A percentile compares a stretch with the other conserved stretches of the same genome.
These are phyloP conservation scores for Secale cereale DNA, from an alignment of 176 grass and related monocot genomes.

Conservation along the genomic window DNA sequence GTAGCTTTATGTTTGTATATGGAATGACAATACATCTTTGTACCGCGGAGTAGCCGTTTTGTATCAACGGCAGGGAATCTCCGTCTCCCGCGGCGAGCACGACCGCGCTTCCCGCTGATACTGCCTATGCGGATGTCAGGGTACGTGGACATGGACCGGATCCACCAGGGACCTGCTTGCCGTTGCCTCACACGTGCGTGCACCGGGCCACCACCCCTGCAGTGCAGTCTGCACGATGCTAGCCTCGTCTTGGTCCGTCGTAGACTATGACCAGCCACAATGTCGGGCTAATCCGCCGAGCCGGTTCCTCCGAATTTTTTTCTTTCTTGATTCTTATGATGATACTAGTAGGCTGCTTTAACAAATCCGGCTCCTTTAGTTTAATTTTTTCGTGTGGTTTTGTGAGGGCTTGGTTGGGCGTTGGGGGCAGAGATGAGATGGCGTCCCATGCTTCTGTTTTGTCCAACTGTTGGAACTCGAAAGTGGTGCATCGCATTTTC, in stretches of 20 bases:
- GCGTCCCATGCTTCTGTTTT: constrained; percentile 29
- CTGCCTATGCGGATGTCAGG: not conserved
- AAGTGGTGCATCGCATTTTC: not conserved
- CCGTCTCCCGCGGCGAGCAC: not conserved
- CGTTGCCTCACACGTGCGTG: not conserved
- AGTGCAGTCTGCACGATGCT: too few species aligned
- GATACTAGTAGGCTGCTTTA: not conserved
- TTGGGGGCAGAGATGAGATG: not conserved
- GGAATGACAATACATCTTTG: too few species aligned
- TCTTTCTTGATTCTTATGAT: not conserved
- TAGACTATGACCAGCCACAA: not conserved
- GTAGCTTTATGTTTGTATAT: too few species aligned
- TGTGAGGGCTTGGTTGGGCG: not conserved
- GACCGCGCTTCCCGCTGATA: not conserved
- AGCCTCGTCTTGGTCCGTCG: not conserved
- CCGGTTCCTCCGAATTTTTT: not conserved
- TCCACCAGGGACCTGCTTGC: not conserved
- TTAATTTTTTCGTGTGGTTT: not conserved
- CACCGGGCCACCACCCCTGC: not conserved
- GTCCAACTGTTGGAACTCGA: constrained; percentile 15
- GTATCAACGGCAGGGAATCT: not conserved
- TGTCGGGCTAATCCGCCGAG: not conserved
- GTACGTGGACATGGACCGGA: not conserved
- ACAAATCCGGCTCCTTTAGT: not conserved
- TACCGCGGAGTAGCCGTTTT: not conserved